Percentiles rank a stretch among this genome's conserved stretches.
phyloP scores from a whole-genome alignment of 208 protist genomes.

The Phytomonas sp. region DNA sequence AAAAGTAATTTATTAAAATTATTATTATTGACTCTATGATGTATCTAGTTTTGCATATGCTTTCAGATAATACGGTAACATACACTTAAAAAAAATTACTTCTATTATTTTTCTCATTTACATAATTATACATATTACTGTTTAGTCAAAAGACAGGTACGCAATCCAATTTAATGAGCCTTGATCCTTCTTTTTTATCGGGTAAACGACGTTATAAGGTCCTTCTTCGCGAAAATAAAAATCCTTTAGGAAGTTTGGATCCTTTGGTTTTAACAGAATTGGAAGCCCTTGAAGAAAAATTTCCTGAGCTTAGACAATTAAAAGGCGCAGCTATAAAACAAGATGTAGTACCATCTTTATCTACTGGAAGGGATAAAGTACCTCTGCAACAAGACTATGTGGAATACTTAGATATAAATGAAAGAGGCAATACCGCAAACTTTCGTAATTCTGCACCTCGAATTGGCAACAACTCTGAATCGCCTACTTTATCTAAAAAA shows the following conservation, averaged over 20 bases:
- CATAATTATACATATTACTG: conserved; percentile 11
- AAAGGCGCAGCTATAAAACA: neutral
- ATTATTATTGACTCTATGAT: neutral
- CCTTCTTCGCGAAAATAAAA: conserved; percentile 25
- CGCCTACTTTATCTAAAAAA: neutral
- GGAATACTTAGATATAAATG: neutral
- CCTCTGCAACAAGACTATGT: neutral
- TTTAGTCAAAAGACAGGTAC: conserved; percentile 3
- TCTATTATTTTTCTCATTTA: conserved; percentile 13
- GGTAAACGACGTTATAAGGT: conserved; percentile 52
- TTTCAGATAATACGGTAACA: conserved; percentile 5
- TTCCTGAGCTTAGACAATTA: conserved; percentile 13
- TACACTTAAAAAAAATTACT: conserved; percentile 5
- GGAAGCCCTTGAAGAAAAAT: conserved; percentile 30
- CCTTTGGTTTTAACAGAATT: conserved; percentile 21
- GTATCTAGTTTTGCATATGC: conserved; percentile 4
- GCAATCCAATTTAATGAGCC: conserved; percentile 7
- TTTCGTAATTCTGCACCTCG: neutral
- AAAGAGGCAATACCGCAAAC: neutral
- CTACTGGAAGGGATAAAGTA: neutral
- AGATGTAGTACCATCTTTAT: neutral
- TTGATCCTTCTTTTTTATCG: conserved; percentile 13
- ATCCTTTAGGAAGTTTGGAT: neutral
- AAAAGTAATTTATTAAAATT: neutral
- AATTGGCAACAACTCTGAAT: neutral